These are phyloP conservation scores for Hypholoma sublateritium DNA, from an alignment of 768 basidiomycete genomes.

Conservation along the genomic window DNA sequence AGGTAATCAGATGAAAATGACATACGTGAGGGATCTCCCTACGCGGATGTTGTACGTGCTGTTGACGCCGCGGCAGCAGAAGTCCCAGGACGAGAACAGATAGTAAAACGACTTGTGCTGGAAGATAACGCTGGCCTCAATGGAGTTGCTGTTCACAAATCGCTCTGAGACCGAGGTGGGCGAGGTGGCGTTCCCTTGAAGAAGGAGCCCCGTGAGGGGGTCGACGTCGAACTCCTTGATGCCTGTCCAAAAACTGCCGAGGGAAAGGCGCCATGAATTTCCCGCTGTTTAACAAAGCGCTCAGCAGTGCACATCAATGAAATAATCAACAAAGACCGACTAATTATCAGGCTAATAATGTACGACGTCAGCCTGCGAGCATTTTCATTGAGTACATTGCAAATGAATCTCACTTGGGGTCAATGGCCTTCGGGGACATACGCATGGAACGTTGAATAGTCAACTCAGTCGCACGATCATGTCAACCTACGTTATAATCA, in stretches of 20 bases:
- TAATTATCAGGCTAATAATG: conserved; percentile 26
- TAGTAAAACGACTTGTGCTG: conserved; percentile 46
- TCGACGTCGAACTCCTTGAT: conserved; percentile 42
- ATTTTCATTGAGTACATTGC: too few species aligned
- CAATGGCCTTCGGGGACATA: conserved; percentile 38
- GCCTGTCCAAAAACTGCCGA: conserved; percentile 56
- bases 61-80: conserved; percentile 45
- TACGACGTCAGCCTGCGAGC: background rate
- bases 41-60: conserved; percentile 62
- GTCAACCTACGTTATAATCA: conserved; percentile 36
- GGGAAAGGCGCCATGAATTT: conserved; percentile 44
- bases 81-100: conserved; percentile 57
- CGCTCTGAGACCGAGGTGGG: conserved; percentile 42
- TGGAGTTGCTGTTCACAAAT: conserved; percentile 39
- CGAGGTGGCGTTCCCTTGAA: conserved; percentile 27
- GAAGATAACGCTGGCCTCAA: conserved; percentile 48
- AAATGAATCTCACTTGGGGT: conserved; percentile 40
- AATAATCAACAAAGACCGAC: conserved; percentile 12
- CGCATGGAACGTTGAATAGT: background rate
- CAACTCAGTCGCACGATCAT: background rate
- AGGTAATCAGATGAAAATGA: background rate
- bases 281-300: conserved; percentile 24
- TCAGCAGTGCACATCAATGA: background rate
- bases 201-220: conserved; percentile 38
- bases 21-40: conserved; percentile 43